Percentiles rank a stretch among this genome's conserved stretches.
Evolutionary conservation across 305 asterid genomes (phyloP).

Genomic region (Euphrasia arctica): DNA sequence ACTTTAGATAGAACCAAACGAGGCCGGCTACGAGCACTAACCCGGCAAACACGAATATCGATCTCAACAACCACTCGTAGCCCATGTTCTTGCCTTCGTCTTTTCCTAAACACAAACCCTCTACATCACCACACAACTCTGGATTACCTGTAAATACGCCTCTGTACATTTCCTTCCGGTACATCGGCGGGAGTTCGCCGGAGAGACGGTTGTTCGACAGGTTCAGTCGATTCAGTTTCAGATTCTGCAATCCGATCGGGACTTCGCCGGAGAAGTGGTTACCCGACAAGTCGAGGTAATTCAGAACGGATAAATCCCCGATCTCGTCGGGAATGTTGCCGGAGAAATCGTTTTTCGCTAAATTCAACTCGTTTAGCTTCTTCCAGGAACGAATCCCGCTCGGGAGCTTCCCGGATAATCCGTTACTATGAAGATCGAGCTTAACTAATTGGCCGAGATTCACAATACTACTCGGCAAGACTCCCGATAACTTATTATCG

Average conservation of each 20-base stretch:
- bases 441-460: constrained; percentile 78
- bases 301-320: constrained; percentile 68
- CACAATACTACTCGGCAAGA: constrained; percentile 65
- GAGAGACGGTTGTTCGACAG: constrained; percentile 75
- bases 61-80: constrained; percentile 62
- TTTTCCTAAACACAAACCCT: constrained; percentile 62
- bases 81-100: constrained; percentile 36
- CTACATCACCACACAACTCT: constrained; percentile 77
- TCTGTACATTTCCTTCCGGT: constrained; percentile 68
- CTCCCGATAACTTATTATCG: constrained; percentile 63
- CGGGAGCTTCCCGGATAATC: constrained; percentile 65
- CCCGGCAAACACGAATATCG: constrained; percentile 57
- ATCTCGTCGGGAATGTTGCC: constrained; percentile 81
- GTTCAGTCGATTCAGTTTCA: constrained; percentile 86
- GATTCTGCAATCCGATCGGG: constrained; percentile 66
- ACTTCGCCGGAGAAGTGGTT: constrained; percentile 69
- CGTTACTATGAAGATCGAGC: constrained; percentile 78
- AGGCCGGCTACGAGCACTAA: constrained; percentile 59
- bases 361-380: constrained; percentile 77
- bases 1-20: constrained; percentile 65
- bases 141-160: constrained; percentile 83
- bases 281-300: constrained; percentile 89
- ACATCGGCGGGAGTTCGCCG: constrained; percentile 73
- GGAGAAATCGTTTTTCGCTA: constrained; percentile 68
- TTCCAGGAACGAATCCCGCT: constrained; percentile 62